These are phyloP conservation scores for Nicotiana tomentosiformis DNA, from an alignment of 257 asterid species.

Conservation along the genomic window DNA sequence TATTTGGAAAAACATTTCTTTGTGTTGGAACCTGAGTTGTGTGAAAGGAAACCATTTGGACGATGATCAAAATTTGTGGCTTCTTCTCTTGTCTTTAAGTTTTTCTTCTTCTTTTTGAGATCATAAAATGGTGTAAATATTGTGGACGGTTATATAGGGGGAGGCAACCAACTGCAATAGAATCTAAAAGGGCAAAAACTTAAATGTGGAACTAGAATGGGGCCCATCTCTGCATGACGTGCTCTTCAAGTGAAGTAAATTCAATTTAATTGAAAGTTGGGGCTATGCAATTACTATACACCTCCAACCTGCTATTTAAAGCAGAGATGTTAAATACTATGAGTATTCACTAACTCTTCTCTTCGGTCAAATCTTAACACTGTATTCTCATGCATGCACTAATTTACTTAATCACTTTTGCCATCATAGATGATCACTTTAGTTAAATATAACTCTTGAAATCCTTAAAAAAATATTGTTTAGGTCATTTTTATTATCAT, in stretches of 20 bases:
- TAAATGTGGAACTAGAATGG: constrained; percentile 39
- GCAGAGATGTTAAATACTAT: constrained; percentile 10
- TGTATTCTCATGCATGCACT: constrained; percentile 5
- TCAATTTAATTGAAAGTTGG: constrained; percentile 4
- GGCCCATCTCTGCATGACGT: constrained; percentile 42
- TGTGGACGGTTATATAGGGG: constrained; percentile 25
- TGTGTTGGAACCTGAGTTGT: constrained; percentile 23
- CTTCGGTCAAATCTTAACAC: constrained; percentile 15
- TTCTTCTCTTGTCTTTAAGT: not conserved
- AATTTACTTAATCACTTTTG: not conserved
- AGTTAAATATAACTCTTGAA: not conserved
- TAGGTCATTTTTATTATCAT: not conserved
- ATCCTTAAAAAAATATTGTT: not conserved
- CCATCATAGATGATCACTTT: not conserved
- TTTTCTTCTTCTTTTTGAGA: not conserved
- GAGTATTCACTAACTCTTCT: constrained; percentile 12
- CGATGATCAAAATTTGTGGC: not conserved
- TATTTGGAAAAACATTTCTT: constrained; percentile 18
- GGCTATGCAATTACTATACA: constrained; percentile 29
- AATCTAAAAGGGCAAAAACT: constrained; percentile 35
- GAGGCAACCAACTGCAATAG: constrained; percentile 21
- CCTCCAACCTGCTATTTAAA: constrained; percentile 25
- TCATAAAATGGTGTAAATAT: constrained; percentile 19
- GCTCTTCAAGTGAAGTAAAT: constrained; percentile 37
- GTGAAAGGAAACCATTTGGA: constrained; percentile 44